Evolutionary conservation across 2,329 filamentous ascomycete genomes (phyloP).

Genomic region (Ceratocystis cubensis): DNA sequence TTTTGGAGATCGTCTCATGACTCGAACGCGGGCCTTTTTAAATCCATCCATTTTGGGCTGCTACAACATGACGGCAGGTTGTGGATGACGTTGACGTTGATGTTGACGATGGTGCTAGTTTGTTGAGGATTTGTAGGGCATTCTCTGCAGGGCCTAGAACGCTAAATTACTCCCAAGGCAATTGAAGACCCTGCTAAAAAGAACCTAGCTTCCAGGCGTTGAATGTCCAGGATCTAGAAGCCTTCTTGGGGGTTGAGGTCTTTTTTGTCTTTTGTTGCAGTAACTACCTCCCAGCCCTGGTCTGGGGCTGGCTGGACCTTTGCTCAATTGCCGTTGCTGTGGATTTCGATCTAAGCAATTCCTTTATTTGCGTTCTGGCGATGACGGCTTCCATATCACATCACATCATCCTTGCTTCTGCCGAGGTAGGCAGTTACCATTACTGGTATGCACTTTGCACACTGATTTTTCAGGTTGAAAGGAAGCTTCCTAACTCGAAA

Average conservation of each 20-base stretch:
- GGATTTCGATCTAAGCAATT: constrained; percentile 1
- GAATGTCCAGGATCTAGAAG: neutral
- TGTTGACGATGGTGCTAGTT: neutral
- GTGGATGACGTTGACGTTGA: neutral
- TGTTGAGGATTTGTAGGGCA: constrained; percentile 1
- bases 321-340: constrained; percentile 6
- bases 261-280: neutral
- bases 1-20: constrained; percentile 4
- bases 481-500: neutral
- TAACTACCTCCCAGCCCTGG: constrained; percentile 3
- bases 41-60: neutral
- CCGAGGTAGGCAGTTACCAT: constrained; percentile 11
- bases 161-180: neutral
- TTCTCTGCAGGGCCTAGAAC: neutral
- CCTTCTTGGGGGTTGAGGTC: constrained; percentile 3
- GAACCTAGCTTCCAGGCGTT: neutral
- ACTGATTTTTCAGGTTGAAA: neutral
- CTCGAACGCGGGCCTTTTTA: neutral
- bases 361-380: neutral
- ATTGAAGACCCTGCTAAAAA: neutral
- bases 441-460: neutral
- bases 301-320: neutral
- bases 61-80: neutral
- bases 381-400: neutral
- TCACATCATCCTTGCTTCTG: constrained; percentile 13